Conservation (phyloP, 768 basidiomycete genomes). For the Lactifluus subvellereus region DNA sequence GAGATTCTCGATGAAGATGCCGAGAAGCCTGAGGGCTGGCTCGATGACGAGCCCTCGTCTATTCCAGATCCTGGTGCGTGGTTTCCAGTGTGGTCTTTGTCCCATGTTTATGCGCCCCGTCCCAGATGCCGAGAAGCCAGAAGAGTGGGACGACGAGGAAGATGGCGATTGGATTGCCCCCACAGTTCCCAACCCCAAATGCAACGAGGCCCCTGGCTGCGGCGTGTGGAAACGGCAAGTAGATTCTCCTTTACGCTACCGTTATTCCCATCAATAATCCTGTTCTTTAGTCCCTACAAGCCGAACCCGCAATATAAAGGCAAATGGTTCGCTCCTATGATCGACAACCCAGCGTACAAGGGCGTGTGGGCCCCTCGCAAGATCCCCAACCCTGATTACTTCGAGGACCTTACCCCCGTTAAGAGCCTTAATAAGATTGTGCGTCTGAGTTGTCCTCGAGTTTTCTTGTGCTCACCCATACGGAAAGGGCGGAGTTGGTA, state of each 20-base stretch:
- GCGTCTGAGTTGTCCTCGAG: constrained; percentile 27
- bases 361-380: constrained; percentile 89
- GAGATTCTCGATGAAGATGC: constrained; percentile 87
- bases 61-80: constrained; percentile 80
- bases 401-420: constrained; percentile 79
- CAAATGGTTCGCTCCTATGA: constrained; percentile 92
- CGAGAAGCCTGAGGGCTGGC: constrained; percentile 90
- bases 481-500: constrained; percentile 81
- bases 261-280: neutral
- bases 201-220: constrained; percentile 85
- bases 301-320: constrained; percentile 95
- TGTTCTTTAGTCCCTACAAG: constrained; percentile 60
- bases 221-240: constrained; percentile 84
- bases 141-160: constrained; percentile 99
- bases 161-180: constrained; percentile 99
- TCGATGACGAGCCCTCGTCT: constrained; percentile 74
- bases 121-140: constrained; percentile 83
- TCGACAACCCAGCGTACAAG: constrained; percentile 97
- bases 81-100: neutral
- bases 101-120: neutral
- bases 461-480: constrained; percentile 2
- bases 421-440: constrained; percentile 84
- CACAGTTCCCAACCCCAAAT: constrained; percentile 83
- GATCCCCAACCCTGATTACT: constrained; percentile 88
- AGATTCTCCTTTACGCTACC: constrained; percentile 2